These are phyloP conservation scores for Clathrospora elynae DNA, from an alignment of 2,329 filamentous ascomycete genomes.

Conservation along the genomic window DNA sequence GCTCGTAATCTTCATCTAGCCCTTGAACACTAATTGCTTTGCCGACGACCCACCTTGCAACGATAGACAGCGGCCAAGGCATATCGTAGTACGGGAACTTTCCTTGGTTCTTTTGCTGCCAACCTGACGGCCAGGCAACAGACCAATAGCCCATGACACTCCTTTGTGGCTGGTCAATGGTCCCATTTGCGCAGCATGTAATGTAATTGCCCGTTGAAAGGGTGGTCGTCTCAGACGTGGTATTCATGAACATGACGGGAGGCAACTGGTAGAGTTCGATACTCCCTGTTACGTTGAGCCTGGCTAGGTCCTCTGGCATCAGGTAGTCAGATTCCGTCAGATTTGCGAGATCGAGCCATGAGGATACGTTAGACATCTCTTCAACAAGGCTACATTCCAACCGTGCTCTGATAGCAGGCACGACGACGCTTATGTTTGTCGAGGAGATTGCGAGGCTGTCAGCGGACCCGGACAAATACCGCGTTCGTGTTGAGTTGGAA, in stretches of 20 bases:
- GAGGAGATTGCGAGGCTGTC: background rate
- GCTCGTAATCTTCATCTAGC: background rate
- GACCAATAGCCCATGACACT: conserved; percentile 24
- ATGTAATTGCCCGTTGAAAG: too few species aligned
- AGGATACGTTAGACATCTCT: conserved; percentile 12
- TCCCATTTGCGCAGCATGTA: conserved; percentile 20
- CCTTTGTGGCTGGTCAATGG: conserved; percentile 2
- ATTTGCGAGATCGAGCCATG: conserved; percentile 8
- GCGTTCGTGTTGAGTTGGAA: background rate
- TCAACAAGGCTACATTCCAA: conserved; percentile 13
- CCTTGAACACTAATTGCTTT: background rate
- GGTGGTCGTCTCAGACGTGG: too few species aligned
- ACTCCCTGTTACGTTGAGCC: background rate
- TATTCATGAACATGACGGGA: background rate
- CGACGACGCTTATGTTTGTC: conserved; percentile 16
- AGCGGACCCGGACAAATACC: background rate
- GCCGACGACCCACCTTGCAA: conserved; percentile 18
- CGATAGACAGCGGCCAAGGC: conserved; percentile 12
- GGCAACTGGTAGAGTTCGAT: background rate
- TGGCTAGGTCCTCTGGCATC: background rate
- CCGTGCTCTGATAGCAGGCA: conserved; percentile 15
- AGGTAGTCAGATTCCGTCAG: background rate
- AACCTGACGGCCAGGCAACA: too few species aligned
- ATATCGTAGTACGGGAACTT: conserved; percentile 7
- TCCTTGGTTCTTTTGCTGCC: conserved; percentile 1